These are phyloP conservation scores for Penicillium olsonii DNA, from an alignment of 2,329 filamentous ascomycete genomes.

Conservation along the genomic window DNA sequence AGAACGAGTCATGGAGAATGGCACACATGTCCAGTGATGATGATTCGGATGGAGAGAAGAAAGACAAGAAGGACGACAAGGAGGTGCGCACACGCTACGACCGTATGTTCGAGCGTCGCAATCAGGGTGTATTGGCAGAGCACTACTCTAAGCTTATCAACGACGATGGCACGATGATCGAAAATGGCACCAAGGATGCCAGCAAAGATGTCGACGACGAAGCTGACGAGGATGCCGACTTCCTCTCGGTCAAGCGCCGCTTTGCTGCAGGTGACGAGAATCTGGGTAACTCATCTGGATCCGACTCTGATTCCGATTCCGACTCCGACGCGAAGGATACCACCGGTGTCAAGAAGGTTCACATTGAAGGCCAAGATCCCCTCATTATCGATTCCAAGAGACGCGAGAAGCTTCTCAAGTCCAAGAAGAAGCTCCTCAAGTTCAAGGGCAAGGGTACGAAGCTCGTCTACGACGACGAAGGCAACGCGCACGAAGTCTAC, in stretches of 20 bases:
- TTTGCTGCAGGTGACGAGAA: conserved; percentile 69
- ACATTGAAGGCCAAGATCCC: conserved; percentile 65
- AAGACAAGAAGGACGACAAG: conserved; percentile 62
- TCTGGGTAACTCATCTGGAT: conserved; percentile 26
- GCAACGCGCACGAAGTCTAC: conserved; percentile 80
- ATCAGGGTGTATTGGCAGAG: conserved; percentile 91
- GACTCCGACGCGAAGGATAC: conserved; percentile 34
- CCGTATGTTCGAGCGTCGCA: conserved; percentile 95
- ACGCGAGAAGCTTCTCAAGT: conserved; percentile 89
- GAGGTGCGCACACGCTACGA: conserved; percentile 89
- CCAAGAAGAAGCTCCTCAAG: conserved; percentile 91
- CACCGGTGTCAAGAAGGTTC: conserved; percentile 44
- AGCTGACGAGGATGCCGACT: conserved; percentile 72
- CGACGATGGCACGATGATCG: conserved; percentile 54
- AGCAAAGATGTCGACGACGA: conserved; percentile 45
- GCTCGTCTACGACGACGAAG: conserved; percentile 89
- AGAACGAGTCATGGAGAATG: conserved; percentile 76
- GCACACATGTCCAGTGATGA: conserved; percentile 63
- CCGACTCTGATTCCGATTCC: conserved; percentile 48
- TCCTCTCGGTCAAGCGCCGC: conserved; percentile 87
- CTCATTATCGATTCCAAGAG: conserved; percentile 91
- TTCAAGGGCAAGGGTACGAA: conserved; percentile 85
- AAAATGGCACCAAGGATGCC: conserved; percentile 18
- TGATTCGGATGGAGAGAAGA: conserved; percentile 50
- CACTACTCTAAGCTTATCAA: conserved; percentile 88